Evolutionary conservation across 306 rosid genomes (phyloP).

Genomic region (Gillenia trifoliata): DNA sequence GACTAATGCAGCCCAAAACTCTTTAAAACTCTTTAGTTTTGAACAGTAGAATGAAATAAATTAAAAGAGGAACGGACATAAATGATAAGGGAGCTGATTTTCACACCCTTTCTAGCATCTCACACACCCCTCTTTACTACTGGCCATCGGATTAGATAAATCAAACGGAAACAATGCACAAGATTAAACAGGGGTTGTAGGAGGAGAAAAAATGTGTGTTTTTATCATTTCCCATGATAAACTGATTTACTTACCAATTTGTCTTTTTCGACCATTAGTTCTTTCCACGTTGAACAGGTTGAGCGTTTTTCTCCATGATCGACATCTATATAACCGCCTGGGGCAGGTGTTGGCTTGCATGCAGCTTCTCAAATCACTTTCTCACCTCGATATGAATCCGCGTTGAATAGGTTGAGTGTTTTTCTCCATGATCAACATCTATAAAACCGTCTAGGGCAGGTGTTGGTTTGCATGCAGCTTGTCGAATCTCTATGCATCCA

Average conservation of each 20-base stretch:
- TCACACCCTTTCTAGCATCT: background rate
- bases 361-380: background rate
- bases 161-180: background rate
- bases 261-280: background rate
- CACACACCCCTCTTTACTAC: no score
- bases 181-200: background rate
- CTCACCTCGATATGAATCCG: conserved; percentile 2
- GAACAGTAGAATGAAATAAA: background rate
- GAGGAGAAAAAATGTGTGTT: background rate
- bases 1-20: background rate
- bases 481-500: background rate
- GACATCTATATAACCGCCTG: background rate
- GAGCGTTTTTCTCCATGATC: background rate
- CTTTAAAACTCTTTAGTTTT: no score
- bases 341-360: conserved; percentile 15
- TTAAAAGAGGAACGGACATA: background rate
- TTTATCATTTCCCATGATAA: background rate
- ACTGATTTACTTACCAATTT: background rate
- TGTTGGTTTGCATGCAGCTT: conserved; percentile 12
- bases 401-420: background rate
- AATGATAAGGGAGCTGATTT: background rate
- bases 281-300: background rate
- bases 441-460: background rate
- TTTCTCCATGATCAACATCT: background rate
- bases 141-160: background rate